phyloP scores from a whole-genome alignment of 2,329 filamentous ascomycete species.

The Sphaerulina musiva region DNA sequence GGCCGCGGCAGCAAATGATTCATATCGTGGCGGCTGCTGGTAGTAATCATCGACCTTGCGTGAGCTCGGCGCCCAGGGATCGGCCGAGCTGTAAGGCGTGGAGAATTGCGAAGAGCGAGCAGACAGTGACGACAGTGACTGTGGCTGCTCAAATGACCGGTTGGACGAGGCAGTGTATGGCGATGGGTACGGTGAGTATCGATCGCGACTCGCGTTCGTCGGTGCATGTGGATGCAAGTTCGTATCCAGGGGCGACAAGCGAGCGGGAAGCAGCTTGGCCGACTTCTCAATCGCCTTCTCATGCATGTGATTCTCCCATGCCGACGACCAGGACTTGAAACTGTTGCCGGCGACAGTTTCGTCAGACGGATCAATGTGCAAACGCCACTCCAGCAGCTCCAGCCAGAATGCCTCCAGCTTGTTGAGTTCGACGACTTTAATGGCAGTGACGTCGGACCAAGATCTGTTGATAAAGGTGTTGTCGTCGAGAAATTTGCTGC shows the following conservation, averaged over 20 bases:
- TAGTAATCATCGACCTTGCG: constrained; percentile 32
- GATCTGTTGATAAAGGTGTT: constrained; percentile 97
- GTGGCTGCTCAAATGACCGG: constrained; percentile 25
- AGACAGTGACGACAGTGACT: constrained; percentile 24
- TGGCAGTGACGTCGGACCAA: constrained; percentile 92
- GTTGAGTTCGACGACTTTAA: constrained; percentile 77
- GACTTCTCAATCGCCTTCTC: constrained; percentile 35
- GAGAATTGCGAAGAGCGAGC: constrained; percentile 30
- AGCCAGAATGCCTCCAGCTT: constrained; percentile 84
- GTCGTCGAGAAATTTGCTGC: constrained; percentile 93
- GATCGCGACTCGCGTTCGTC: constrained; percentile 41
- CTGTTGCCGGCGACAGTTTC: constrained; percentile 3
- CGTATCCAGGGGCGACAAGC: constrained; percentile 58
- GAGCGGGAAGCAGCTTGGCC: constrained; percentile 31
- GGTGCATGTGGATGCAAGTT: constrained; percentile 51
- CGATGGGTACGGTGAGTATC: constrained; percentile 33
- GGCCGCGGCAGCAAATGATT: constrained; percentile 12
- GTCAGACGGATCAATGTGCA: constrained; percentile 70
- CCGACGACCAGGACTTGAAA: constrained; percentile 18
- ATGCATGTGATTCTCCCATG: constrained; percentile 35
- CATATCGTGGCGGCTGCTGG: constrained; percentile 30
- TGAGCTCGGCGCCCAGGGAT: constrained; percentile 30
- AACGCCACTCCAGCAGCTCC: constrained; percentile 69
- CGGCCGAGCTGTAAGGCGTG: constrained; percentile 31
- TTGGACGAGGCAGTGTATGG: constrained; percentile 28